phyloP scores from a whole-genome alignment of 345 rosid species.

The Rhodamnia argentea region DNA sequence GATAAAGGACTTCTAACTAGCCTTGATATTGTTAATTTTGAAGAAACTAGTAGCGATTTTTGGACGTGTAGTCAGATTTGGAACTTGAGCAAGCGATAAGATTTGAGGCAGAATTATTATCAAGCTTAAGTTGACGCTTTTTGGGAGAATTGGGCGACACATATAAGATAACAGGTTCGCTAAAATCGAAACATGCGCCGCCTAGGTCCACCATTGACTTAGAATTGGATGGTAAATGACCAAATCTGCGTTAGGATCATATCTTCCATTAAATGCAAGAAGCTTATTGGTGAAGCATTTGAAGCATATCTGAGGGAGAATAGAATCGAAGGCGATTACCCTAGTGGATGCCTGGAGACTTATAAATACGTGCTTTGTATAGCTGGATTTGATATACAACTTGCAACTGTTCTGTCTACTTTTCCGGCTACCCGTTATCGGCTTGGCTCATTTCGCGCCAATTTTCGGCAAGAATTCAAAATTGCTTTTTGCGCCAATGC shows the following conservation, averaged over 20 bases:
- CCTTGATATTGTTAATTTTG: too few relatives aligned
- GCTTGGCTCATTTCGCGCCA: too few relatives aligned
- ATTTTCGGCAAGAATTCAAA: neutral
- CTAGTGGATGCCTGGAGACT: neutral
- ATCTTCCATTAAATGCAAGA: neutral
- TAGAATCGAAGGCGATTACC: neutral
- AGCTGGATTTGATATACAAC: neutral
- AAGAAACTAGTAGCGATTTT: too few relatives aligned
- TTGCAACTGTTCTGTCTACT: too few relatives aligned
- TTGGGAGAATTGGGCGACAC: neutral
- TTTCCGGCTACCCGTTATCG: too few relatives aligned
- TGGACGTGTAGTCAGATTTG: too few relatives aligned
- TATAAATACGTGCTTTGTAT: neutral
- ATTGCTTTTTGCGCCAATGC: neutral
- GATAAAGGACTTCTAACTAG: neutral
- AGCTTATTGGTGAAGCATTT: neutral
- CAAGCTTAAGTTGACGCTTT: neutral
- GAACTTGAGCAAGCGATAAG: neutral
- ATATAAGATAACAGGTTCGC: neutral
- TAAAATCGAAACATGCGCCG: too few relatives aligned
- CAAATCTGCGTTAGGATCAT: neutral
- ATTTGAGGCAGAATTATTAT: too few relatives aligned
- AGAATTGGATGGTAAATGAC: neutral
- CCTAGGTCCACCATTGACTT: neutral
- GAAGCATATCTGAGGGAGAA: neutral